Conservation (phyloP, 140 eudicot genomes). For the Stevia rebaudiana region DNA sequence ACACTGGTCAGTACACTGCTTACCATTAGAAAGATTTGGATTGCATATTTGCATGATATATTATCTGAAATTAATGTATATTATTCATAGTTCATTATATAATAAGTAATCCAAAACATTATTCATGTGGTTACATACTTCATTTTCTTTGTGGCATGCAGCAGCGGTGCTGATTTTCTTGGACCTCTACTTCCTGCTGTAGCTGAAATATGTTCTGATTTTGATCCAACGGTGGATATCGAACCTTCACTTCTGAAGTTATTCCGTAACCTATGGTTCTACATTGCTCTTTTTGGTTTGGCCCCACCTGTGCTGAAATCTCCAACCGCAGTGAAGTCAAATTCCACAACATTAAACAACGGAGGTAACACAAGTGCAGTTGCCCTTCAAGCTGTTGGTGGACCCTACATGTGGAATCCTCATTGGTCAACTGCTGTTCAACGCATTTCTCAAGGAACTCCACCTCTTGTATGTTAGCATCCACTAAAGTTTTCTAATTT, state of each 20-base stretch:
- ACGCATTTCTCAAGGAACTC: slow-evolving; percentile 96
- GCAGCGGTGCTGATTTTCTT: slow-evolving; percentile 99
- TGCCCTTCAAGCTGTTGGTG: slow-evolving; percentile 89
- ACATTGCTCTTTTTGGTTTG: slow-evolving; percentile 91
- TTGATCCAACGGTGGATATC: slow-evolving; percentile 74
- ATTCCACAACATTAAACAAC: slow-evolving; percentile 63
- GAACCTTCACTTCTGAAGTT: slow-evolving; percentile 91
- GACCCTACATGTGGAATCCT: slow-evolving; percentile 97
- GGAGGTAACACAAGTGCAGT: slow-evolving; percentile 68
- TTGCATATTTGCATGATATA: background rate
- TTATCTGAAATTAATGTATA: background rate
- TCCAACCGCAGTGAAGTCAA: slow-evolving; percentile 43
- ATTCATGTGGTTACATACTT: slow-evolving; percentile 8
- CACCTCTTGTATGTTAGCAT: slow-evolving; percentile 79
- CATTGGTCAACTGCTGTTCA: slow-evolving; percentile 94
- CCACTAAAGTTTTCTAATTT: slow-evolving; percentile 1
- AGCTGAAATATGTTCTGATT: slow-evolving; percentile 96
- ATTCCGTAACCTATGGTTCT: slow-evolving; percentile 97
- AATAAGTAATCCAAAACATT: background rate
- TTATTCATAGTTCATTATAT: background rate
- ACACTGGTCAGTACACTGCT: too few relatives aligned
- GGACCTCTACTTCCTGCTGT: slow-evolving; percentile 99
- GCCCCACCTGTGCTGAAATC: slow-evolving; percentile 87
- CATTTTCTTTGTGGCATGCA: slow-evolving; percentile 32
- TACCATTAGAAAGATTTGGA: slow-evolving; percentile 17